Evolutionary conservation across 768 basidiomycete genomes (phyloP).

Genomic region (Scleroderma citrinum): DNA sequence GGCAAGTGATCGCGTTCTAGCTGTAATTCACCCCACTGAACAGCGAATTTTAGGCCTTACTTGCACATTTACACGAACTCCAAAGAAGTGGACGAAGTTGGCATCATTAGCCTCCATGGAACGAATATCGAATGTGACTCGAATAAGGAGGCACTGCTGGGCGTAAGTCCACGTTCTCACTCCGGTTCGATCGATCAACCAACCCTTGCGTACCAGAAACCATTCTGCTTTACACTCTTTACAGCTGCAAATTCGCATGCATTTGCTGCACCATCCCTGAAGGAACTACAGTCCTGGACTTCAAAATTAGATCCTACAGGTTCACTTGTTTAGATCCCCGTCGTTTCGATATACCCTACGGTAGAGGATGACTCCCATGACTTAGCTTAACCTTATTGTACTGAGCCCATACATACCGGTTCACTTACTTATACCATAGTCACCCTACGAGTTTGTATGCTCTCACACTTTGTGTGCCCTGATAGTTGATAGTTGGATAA

Average conservation of each 20-base stretch:
- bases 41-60: constrained; percentile 62
- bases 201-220: constrained; percentile 47
- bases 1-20: constrained; percentile 39
- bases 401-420: constrained; percentile 11
- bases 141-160: constrained; percentile 81
- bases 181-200: not conserved
- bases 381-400: constrained; percentile 13
- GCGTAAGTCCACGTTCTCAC: constrained; percentile 45
- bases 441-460: constrained; percentile 11
- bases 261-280: constrained; percentile 71
- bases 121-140: constrained; percentile 84
- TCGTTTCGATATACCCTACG: not conserved
- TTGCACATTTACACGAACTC: constrained; percentile 82
- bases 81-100: constrained; percentile 77
- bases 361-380: not conserved
- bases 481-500: not conserved
- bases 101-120: constrained; percentile 74
- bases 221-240: constrained; percentile 84
- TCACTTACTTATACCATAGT: constrained; percentile 24
- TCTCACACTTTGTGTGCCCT: not conserved
- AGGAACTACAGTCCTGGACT: constrained; percentile 84
- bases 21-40: constrained; percentile 1
- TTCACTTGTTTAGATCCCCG: constrained; percentile 35
- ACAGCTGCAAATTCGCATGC: constrained; percentile 91
- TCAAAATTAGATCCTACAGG: constrained; percentile 80